Percentiles rank a stretch among this genome's conserved stretches.
Conservation (phyloP, 805 yeast genomes). For the Monosporozyma servazzii region DNA sequence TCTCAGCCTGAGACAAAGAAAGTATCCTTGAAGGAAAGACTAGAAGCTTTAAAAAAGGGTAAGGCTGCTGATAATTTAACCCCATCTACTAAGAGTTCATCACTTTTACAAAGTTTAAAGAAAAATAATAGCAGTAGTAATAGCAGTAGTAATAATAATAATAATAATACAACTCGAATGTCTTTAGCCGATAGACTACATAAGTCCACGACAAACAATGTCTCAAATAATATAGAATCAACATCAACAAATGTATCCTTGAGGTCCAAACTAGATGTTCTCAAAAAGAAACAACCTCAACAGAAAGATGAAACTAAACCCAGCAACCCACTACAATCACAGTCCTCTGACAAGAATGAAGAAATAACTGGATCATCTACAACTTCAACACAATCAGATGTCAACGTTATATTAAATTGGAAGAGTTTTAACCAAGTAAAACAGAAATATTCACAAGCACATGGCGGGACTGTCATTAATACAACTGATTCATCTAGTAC, state of each 20-base stretch:
- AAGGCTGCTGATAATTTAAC: not conserved
- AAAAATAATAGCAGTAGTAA: not conserved
- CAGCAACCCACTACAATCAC: not conserved
- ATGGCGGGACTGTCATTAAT: not conserved
- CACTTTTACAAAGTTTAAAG: constrained; percentile 7
- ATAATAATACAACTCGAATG: not conserved
- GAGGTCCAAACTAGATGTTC: constrained; percentile 8
- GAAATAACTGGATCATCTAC: not conserved
- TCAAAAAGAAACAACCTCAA: constrained; percentile 5
- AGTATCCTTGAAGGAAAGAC: not conserved
- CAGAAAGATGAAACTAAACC: not conserved
- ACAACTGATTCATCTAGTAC: not conserved
- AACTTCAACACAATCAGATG: not conserved
- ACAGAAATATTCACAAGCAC: not conserved
- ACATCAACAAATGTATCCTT: constrained; percentile 3
- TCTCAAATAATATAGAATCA: not conserved
- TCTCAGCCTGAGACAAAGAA: not conserved
- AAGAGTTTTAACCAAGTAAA: not conserved
- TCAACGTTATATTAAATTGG: not conserved
- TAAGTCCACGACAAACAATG: not conserved
- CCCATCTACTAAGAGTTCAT: not conserved
- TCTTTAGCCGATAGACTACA: not conserved
- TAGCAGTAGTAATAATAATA: not conserved
- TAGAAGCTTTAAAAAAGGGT: not conserved
- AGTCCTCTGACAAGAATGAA: not conserved